A percentile compares a stretch with the other conserved stretches of the same genome.
Evolutionary conservation across 768 basidiomycete genomes (phyloP).

Genomic region (Leucogyrophana mollusca): DNA sequence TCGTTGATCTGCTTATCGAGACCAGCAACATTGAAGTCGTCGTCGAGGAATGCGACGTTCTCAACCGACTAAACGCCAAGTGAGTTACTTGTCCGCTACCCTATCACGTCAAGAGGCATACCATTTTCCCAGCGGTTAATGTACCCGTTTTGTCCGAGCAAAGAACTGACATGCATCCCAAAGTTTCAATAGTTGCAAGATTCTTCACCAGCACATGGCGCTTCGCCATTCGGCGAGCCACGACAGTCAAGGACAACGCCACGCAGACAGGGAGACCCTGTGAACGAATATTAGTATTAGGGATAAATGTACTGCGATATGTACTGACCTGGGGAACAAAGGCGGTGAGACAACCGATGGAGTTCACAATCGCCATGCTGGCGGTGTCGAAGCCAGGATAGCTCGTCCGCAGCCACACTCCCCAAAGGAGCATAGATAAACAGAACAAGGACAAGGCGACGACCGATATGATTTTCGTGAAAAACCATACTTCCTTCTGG

Average conservation of each 20-base stretch:
- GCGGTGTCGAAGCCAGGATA: slow-evolving; percentile 35
- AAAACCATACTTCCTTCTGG: slow-evolving; percentile 48
- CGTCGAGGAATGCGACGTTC: slow-evolving; percentile 36
- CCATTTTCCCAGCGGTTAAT: slow-evolving; percentile 50
- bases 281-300: background rate
- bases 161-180: slow-evolving; percentile 50
- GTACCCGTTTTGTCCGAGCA: slow-evolving; percentile 60
- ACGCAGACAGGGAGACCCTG: slow-evolving; percentile 43
- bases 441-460: slow-evolving; percentile 39
- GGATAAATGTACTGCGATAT: no score
- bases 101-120: slow-evolving; percentile 15
- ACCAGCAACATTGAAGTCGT: slow-evolving; percentile 17
- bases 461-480: slow-evolving; percentile 50
- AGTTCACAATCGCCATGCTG: slow-evolving; percentile 35
- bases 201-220: slow-evolving; percentile 49
- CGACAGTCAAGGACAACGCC: slow-evolving; percentile 50
- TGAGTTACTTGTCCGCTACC: background rate
- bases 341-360: slow-evolving; percentile 38
- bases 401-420: slow-evolving; percentile 39
- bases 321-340: slow-evolving; percentile 40
- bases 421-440: slow-evolving; percentile 39
- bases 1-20: slow-evolving; percentile 13
- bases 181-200: slow-evolving; percentile 52
- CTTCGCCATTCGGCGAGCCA: slow-evolving; percentile 47
- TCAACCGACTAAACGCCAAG: slow-evolving; percentile 33